Conservation (phyloP, 2,329 filamentous ascomycete species). For the Waltergamsia citrina region DNA sequence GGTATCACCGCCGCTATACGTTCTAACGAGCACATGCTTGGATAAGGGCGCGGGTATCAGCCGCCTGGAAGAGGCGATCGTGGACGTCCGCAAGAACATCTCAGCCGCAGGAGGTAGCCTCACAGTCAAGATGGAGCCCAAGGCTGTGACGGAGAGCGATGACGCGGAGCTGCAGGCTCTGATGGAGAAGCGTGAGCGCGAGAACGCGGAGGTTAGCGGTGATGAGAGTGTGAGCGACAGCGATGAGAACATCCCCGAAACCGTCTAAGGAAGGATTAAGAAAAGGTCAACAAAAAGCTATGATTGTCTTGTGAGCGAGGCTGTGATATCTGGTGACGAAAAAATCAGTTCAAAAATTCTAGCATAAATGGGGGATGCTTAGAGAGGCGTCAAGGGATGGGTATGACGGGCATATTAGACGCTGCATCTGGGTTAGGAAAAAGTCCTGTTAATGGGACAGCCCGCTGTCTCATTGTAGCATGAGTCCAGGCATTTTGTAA, state of each 20-base stretch:
- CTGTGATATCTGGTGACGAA: background rate
- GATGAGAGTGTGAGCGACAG: slow-evolving; percentile 95
- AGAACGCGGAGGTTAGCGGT: slow-evolving; percentile 96
- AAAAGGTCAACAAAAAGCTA: background rate
- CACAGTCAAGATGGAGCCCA: slow-evolving; percentile 95
- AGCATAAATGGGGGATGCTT: background rate
- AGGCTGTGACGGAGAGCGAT: slow-evolving; percentile 97
- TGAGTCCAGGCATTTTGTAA: too few relatives aligned
- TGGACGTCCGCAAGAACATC: slow-evolving; percentile 77
- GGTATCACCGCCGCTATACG: slow-evolving; percentile 94
- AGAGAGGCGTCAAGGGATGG: background rate
- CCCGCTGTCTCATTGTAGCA: background rate
- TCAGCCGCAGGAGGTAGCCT: slow-evolving; percentile 68
- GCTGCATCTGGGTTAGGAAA: background rate
- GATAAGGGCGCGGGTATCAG: slow-evolving; percentile 85
- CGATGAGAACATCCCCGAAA: slow-evolving; percentile 62
- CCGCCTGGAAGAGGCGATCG: slow-evolving; percentile 79
- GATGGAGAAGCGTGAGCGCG: slow-evolving; percentile 97
- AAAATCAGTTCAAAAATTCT: background rate
- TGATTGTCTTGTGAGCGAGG: background rate
- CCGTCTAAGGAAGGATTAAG: slow-evolving; percentile 17
- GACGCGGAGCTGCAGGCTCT: slow-evolving; percentile 93
- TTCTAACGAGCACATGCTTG: slow-evolving; percentile 88
- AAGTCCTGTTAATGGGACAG: background rate
- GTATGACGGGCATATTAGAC: background rate